These are phyloP conservation scores for Avena sativa DNA, from an alignment of 176 grass and related monocot species.

Conservation along the genomic window DNA sequence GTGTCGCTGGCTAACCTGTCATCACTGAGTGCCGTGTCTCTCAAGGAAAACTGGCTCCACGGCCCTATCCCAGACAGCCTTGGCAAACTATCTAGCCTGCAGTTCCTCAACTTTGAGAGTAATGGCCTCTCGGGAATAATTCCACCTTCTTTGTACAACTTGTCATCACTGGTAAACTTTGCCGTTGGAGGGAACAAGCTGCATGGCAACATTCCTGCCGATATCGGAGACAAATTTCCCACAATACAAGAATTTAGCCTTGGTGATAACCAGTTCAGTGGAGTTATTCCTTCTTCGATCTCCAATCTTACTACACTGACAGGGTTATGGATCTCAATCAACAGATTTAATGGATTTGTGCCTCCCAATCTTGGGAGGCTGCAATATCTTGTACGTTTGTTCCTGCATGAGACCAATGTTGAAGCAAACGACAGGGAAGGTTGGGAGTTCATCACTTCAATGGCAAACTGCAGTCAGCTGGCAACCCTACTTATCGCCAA, in stretches of 20 bases:
- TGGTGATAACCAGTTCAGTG: not conserved
- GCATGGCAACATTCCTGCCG: too few species aligned
- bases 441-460: constrained; percentile 9
- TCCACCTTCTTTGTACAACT: too few species aligned
- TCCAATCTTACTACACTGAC: not conserved
- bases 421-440: not conserved
- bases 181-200: too few species aligned
- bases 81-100: too few species aligned
- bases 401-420: not conserved
- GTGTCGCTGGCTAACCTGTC: too few species aligned
- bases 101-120: too few species aligned
- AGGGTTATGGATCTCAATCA: not conserved
- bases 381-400: not conserved
- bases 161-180: too few species aligned
- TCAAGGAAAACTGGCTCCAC: too few species aligned
- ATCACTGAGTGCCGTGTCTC: too few species aligned
- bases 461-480: constrained; percentile 11
- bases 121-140: too few species aligned
- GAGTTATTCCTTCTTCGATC: constrained; percentile 5
- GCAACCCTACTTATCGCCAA: not conserved
- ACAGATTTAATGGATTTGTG: not conserved
- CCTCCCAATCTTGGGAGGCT: not conserved
- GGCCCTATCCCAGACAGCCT: too few species aligned
- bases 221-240: too few species aligned
- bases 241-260: not conserved